phyloP scores from a whole-genome alignment of 78 protist species.

The Planoprotostelium fungivorum region DNA sequence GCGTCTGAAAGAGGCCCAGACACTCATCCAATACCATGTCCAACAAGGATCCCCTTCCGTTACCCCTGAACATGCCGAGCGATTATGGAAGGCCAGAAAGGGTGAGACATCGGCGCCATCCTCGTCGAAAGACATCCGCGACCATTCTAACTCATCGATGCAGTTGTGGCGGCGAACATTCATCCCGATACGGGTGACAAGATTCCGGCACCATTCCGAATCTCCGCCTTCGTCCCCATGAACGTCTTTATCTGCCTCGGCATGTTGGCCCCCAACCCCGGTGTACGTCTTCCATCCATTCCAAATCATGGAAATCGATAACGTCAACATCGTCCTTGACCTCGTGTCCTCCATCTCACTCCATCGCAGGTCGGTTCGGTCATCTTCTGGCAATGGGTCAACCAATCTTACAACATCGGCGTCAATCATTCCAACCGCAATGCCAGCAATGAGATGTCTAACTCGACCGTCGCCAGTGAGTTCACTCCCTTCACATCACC shows the following conservation, averaged over 20 bases:
- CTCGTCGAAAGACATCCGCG: neutral
- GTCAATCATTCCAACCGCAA: slow-evolving; percentile 65
- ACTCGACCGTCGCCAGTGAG: neutral
- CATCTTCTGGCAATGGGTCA: slow-evolving; percentile 76
- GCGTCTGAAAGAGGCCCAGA: neutral
- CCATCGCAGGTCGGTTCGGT: slow-evolving; percentile 17
- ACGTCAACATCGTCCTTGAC: neutral
- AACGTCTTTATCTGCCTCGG: slow-evolving; percentile 64
- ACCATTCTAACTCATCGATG: neutral
- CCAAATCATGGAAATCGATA: too few relatives aligned
- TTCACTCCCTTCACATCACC: too few relatives aligned
- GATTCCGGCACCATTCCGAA: slow-evolving; percentile 63
- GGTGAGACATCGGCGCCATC: neutral
- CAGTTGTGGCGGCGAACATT: slow-evolving; percentile 39
- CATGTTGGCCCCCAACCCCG: slow-evolving; percentile 35
- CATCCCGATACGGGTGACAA: slow-evolving; percentile 78
- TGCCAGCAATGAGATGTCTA: slow-evolving; percentile 56
- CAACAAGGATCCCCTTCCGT: neutral
- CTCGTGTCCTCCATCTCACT: neutral
- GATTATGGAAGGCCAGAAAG: slow-evolving; percentile 75
- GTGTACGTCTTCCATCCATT: neutral
- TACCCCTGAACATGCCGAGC: neutral
- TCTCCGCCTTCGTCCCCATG: slow-evolving; percentile 62
- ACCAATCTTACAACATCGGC: slow-evolving; percentile 70
- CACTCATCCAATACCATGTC: neutral